Base-by-base conservation (phyloP, 345 rosid species). In the Aquilaria yunnanensis region DNA sequence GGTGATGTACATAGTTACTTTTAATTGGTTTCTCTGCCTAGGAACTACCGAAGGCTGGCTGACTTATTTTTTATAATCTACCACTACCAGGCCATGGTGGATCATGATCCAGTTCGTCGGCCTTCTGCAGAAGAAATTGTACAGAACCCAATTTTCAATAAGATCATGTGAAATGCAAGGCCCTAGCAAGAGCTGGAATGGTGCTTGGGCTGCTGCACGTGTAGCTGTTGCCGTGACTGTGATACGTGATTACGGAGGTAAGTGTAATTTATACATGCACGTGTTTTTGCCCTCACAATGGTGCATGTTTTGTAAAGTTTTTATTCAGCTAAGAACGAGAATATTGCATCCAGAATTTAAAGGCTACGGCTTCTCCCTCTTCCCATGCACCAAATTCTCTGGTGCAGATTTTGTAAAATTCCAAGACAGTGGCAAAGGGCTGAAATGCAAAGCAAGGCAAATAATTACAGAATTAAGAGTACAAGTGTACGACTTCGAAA, bases 61-160 rank as follows among this genome's bases (percentile, higher is more conserved):
- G 13, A 32, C 61, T 57, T 64, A 29, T 48, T 65, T 56, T 70
- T 70, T 41, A 12, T 51, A 57, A 57, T 61, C 32, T 59, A 11
- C 71, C 86, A 90, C 32, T 59, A 11, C 71, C 86, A 90, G 99
- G 66, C 61, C 57, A 94, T 90, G 99, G 76, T 94, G 70, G 95
- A 84, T 56, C 91, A 85, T 10, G 81, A 90, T 74, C 96, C 99
- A 13, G 62, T 54, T 13, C 79, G 79, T 31, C 85, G 96, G 33
- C 96, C 96, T 64, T 82, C 87, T 49, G 90, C 90, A 0, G 77
- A 75, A 72, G 90, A 87, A 51, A 14, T 91, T 47, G 51, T 84
- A 32, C 82, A 83, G 57, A 90, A 85, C 77, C 84, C 86, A 52
- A 76, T 95, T 48, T 87, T 95, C 49, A 76, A 75, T 66, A 79